These are phyloP conservation scores for Tolypocladium endophyticum DNA, from an alignment of 2,329 filamentous ascomycete genomes.

Conservation along the genomic window DNA sequence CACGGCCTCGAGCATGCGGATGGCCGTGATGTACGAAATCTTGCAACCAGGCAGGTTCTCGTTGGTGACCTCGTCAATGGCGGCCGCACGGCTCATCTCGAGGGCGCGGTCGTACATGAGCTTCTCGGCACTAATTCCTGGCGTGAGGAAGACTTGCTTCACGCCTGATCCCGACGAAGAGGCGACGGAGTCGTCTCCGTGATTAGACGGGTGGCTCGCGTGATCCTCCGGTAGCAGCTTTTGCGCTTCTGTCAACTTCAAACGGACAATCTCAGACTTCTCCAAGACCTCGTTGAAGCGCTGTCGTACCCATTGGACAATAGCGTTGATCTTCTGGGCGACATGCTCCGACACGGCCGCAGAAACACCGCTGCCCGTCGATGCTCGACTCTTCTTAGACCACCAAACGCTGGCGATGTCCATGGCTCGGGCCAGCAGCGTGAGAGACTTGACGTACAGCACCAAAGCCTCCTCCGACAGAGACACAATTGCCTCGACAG, in stretches of 20 bases:
- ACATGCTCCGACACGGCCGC: constrained; percentile 35
- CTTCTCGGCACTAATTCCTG: constrained; percentile 88
- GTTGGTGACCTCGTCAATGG: constrained; percentile 90
- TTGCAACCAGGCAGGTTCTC: constrained; percentile 83
- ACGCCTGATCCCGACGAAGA: constrained; percentile 52
- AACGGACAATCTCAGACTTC: constrained; percentile 88
- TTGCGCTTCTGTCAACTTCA: constrained; percentile 80
- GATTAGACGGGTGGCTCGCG: constrained; percentile 74
- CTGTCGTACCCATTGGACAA: constrained; percentile 88
- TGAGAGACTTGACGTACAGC: constrained; percentile 88
- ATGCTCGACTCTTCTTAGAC: constrained; percentile 63
- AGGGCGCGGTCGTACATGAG: constrained; percentile 96
- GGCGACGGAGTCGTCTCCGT: constrained; percentile 46
- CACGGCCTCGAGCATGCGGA: constrained; percentile 90
- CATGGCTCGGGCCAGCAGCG: constrained; percentile 86
- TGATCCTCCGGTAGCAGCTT: constrained; percentile 75
- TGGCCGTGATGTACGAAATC: constrained; percentile 84
- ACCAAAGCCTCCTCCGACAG: constrained; percentile 92
- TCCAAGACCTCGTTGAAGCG: constrained; percentile 96
- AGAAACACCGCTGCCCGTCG: constrained; percentile 32
- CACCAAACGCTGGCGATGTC: constrained; percentile 92
- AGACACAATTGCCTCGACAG: constrained; percentile 72
- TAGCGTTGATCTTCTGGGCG: constrained; percentile 71
- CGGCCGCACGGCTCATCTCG: constrained; percentile 91
- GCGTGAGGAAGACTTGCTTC: constrained; percentile 74